These are phyloP conservation scores for Amoebophrya sp. DNA, from an alignment of 169 alveolate species.

Conservation along the genomic window DNA sequence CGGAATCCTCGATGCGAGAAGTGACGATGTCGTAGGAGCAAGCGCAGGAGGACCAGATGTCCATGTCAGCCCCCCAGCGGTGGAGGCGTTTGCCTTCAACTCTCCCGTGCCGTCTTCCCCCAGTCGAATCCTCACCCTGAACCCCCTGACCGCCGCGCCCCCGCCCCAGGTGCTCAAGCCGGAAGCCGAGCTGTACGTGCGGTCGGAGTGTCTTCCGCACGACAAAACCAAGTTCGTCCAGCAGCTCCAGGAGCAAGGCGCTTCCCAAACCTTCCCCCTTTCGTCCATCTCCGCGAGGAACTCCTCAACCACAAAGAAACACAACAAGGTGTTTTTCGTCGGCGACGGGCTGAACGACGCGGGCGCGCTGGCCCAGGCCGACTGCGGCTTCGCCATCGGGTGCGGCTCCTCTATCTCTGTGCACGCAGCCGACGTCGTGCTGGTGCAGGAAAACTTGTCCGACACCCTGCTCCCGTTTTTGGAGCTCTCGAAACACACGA, in stretches of 20 bases:
- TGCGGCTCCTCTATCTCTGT: constrained; percentile 7
- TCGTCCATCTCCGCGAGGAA: background rate
- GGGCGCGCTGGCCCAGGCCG: constrained; percentile 11
- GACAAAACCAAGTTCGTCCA: background rate
- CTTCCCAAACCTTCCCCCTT: too few relatives aligned
- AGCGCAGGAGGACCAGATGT: too few relatives aligned
- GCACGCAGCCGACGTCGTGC: constrained; percentile 1
- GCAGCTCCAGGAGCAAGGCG: background rate
- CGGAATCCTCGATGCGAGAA: too few relatives aligned
- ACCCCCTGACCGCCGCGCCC: too few relatives aligned
- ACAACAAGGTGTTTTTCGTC: background rate
- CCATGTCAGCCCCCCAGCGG: too few relatives aligned
- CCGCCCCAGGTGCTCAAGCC: too few relatives aligned
- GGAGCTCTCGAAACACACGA: background rate
- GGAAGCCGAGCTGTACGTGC: background rate
- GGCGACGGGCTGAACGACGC: constrained; percentile 19
- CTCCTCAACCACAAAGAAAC: background rate
- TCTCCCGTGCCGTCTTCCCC: too few relatives aligned
- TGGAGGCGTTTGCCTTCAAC: too few relatives aligned
- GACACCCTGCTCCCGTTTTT: background rate
- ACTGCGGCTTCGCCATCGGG: constrained; percentile 10
- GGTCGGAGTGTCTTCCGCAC: background rate
- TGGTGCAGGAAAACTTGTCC: background rate
- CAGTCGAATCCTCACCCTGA: too few relatives aligned
- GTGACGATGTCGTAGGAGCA: too few relatives aligned